These are phyloP conservation scores for Pseudocercospora fijiensis DNA, from an alignment of 2,329 filamentous ascomycete species.

Conservation along the genomic window DNA sequence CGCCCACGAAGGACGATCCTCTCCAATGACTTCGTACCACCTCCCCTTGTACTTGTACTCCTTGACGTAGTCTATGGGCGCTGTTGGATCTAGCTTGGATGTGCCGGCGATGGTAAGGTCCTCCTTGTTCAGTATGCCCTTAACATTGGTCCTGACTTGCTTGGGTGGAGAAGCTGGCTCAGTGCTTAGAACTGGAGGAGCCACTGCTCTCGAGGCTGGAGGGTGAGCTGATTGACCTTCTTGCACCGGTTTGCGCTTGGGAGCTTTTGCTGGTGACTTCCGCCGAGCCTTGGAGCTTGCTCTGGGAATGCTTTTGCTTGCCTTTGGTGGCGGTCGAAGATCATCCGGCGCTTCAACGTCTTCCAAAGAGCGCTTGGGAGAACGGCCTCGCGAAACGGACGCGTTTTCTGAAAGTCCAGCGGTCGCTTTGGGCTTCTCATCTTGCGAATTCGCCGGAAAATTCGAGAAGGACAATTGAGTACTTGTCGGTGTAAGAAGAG, in stretches of 20 bases:
- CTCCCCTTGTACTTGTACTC: constrained; percentile 18
- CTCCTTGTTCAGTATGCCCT: constrained; percentile 7
- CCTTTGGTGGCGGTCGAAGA: background rate
- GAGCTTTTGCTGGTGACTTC: background rate
- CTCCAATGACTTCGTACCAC: constrained; percentile 22
- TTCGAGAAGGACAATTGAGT: constrained; percentile 1
- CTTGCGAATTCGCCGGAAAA: background rate
- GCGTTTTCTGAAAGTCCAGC: background rate
- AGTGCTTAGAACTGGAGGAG: background rate
- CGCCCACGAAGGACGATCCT: constrained; percentile 21
- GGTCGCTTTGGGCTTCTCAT: background rate
- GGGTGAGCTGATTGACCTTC: background rate
- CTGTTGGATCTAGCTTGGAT: constrained; percentile 19
- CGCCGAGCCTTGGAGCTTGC: background rate
- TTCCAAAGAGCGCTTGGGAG: background rate
- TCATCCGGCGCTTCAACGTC: background rate
- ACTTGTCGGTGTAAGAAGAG: constrained; percentile 8
- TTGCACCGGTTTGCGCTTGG: background rate
- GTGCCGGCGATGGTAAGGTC: constrained; percentile 21
- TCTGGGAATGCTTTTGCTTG: background rate
- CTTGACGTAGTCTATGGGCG: constrained; percentile 12
- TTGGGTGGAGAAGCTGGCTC: background rate
- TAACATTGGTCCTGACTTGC: background rate
- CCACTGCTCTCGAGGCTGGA: background rate
- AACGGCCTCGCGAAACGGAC: background rate